phyloP scores from a whole-genome alignment of 345 rosid genomes.

The Ceriops zippeliana region DNA sequence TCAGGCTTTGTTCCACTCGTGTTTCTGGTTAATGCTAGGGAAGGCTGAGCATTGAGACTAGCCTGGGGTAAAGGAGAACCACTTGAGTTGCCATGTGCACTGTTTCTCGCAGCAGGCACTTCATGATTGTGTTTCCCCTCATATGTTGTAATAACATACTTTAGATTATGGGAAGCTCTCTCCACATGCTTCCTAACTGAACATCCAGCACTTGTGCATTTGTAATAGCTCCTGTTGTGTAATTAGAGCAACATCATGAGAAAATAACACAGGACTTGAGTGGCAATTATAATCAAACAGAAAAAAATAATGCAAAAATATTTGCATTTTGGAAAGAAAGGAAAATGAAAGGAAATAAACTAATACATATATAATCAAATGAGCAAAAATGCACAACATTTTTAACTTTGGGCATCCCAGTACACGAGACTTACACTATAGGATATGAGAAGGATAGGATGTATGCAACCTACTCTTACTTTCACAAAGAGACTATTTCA shows the following conservation, averaged over 20 bases:
- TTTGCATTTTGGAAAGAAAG: no score
- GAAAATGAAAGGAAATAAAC: no score
- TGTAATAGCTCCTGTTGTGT: slow-evolving; percentile 59
- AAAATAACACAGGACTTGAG: neutral
- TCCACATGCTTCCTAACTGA: slow-evolving; percentile 66
- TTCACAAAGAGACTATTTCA: no score
- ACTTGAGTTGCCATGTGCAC: slow-evolving; percentile 41
- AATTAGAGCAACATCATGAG: neutral
- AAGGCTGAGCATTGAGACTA: slow-evolving; percentile 24
- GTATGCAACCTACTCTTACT: no score
- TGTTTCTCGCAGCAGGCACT: slow-evolving; percentile 77
- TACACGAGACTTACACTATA: no score
- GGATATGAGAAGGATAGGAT: no score
- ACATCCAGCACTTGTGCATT: slow-evolving; percentile 65
- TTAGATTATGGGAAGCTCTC: slow-evolving; percentile 59
- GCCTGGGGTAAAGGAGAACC: slow-evolving; percentile 26
- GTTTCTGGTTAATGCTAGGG: slow-evolving; percentile 31
- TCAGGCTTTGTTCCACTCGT: slow-evolving; percentile 30
- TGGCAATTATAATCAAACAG: neutral
- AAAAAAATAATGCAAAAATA: neutral
- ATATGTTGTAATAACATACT: slow-evolving; percentile 53
- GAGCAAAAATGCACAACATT: no score
- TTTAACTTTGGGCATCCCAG: no score
- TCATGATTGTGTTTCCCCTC: slow-evolving; percentile 75
- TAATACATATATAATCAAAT: no score